Evolutionary conservation across 495 filamentous ascomycete species (phyloP).

Genomic region (Penicillium paradoxum): DNA sequence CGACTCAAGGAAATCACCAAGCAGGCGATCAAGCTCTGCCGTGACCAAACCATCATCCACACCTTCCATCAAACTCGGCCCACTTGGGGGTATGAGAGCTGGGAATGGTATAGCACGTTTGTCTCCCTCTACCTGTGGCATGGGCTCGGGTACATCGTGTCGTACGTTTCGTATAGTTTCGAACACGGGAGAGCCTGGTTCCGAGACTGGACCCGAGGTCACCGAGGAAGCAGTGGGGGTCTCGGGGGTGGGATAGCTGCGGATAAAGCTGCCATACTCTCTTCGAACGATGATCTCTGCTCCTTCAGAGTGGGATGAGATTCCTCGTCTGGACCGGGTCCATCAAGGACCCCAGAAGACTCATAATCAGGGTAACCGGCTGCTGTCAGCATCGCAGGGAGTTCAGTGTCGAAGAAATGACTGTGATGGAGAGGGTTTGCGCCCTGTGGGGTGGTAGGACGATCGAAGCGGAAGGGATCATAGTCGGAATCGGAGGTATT

Average conservation of each 20-base stretch:
- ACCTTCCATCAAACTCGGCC: conserved; percentile 31
- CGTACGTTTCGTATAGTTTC: conserved; percentile 26
- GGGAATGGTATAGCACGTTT: conserved; percentile 27
- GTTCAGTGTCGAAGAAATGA: conserved; percentile 20
- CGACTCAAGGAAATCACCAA: conserved; percentile 37
- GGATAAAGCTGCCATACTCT: conserved; percentile 9
- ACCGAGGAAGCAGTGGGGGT: conserved; percentile 5
- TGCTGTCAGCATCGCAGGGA: conserved; percentile 21
- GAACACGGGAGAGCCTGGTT: conserved; percentile 28
- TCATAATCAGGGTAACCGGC: conserved; percentile 22
- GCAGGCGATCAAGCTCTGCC: conserved; percentile 36
- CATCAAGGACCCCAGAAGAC: conserved; percentile 27
- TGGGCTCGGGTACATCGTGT: conserved; percentile 6
- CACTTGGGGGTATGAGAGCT: conserved; percentile 29
- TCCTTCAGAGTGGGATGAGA: conserved; percentile 19
- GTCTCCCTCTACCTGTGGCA: conserved; percentile 1
- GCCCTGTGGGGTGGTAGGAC: conserved; percentile 27
- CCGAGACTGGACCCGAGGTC: conserved; percentile 10
- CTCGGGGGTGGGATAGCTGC: conserved; percentile 14
- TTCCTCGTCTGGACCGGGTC: conserved; percentile 41
- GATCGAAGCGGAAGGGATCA: conserved; percentile 45
- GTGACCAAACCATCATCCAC: conserved; percentile 29
- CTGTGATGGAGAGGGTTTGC: conserved; percentile 6
- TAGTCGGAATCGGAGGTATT: conserved; percentile 38
- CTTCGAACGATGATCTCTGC: conserved; percentile 3